Base-by-base conservation (phyloP, 495 filamentous ascomycete genomes). In the Penicillium dipodomyicola region DNA sequence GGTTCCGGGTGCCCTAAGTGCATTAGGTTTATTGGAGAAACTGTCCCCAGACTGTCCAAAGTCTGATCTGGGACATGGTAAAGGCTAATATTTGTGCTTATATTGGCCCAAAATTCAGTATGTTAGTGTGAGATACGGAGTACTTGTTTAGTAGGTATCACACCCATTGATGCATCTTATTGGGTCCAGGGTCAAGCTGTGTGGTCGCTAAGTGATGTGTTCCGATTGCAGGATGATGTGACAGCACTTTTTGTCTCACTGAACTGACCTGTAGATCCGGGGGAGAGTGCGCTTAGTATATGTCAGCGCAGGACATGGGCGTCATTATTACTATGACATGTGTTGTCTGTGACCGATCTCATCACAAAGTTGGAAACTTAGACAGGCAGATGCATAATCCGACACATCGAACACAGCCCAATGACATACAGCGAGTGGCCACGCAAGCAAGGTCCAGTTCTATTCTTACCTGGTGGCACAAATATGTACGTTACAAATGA, bases 191-290 rank as follows among this genome's bases (percentile, higher is more conserved):
- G 12, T 14, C 42, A 52, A 62, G 65, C 62, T 57, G 59, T 57
- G 59, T 61, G 20, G 63, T 68, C 61, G 63, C 63, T 40, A 66
- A 60, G 58, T 62, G 61, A 62, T 66, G 61, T 64, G 63, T 63
- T 62, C 52, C 53, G 54, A 64, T 56, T 66, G 60, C 65, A 65
- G 55, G 54, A 25, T 30, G 52, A 54, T 68, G 65, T 66, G 63
- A 68, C 66, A 55, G 53, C 49, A 50, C 50, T 42, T 46, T 49
- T 62, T 41, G 53, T 61, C 52, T 59, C 19, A 61, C 56, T 37
- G 49, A 48, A 15, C 27, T 60, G 54, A 61, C 55, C 54, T 49
- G 61, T 64, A 57, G 60, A 68, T 68, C 65, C 63, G 63, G 65
- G 60, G 65, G 45, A 57, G 27, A 33, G 33, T 23, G 23, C 12